Conservation (phyloP, 164 flowering plant species). For the Piper betle region DNA sequence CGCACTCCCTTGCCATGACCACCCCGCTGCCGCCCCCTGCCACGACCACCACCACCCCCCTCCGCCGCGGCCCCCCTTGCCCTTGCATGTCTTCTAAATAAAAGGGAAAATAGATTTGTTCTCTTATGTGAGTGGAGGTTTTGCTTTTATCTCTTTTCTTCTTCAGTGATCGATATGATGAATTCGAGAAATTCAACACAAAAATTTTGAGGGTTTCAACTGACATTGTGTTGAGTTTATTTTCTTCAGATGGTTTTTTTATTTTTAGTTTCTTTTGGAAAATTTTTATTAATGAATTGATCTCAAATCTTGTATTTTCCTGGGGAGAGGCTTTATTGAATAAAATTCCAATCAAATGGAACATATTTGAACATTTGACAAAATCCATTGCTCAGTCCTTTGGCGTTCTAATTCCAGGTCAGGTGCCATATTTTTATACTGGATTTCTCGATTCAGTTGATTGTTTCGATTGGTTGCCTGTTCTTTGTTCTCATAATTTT, state of each 20-base stretch:
- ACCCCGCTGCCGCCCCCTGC: too few species aligned
- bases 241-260: not conserved
- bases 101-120: too few species aligned
- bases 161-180: slow-evolving; percentile 88
- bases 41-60: too few species aligned
- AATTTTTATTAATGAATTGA: not conserved
- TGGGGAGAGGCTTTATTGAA: not conserved
- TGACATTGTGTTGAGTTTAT: slow-evolving; percentile 80
- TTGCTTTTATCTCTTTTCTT: too few species aligned
- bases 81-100: too few species aligned
- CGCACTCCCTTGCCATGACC: too few species aligned
- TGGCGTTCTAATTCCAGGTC: slow-evolving; percentile 76
- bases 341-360: not conserved
- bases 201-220: slow-evolving; percentile 84
- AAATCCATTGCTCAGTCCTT: slow-evolving; percentile 80
- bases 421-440: slow-evolving; percentile 41
- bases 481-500: too few species aligned
- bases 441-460: too few species aligned
- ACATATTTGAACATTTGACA: slow-evolving; percentile 19
- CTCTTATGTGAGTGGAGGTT: too few species aligned
- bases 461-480: too few species aligned
- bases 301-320: too few species aligned
- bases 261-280: not conserved
- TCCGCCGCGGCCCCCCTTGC: too few species aligned
- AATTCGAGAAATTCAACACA: slow-evolving; percentile 85